Base-by-base conservation (phyloP, 805 yeast genomes). In the Metschnikowia similis region DNA sequence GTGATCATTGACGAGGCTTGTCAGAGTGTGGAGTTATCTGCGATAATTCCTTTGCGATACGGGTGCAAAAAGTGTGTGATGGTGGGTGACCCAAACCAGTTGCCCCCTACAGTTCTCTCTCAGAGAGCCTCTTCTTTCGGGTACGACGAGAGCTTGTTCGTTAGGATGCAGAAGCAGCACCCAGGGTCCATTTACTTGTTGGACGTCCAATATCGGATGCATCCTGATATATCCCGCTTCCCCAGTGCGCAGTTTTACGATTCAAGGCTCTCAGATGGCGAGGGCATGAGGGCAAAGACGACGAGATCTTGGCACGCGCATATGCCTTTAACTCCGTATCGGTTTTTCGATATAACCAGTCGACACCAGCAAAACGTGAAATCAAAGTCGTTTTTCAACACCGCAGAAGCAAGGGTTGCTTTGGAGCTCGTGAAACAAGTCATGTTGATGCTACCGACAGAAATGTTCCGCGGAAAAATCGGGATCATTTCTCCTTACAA, bases 1-100 rank as follows among this genome's bases (percentile, higher is more conserved):
- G 97, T 94, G 1, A 84, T 92, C 45, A 85, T 92, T 53, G 99
- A 92, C 71, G 99, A 92, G 66, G 99, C 99, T 2, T 95, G 97
- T 57, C 99, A 92, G 67, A 87, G 96, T 81, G 91, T 94, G 36
- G 99, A 92, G 63, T 64, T 92, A 34, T 89, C 97, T 7, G 87
- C 96, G 0, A 79, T 94, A 27, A 92, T 92, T 59, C 99, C 99
- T 0, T 72, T 94, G 56, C 75, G 96, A 61, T 94, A 91, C 65
- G 98, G 98, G 1, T 87, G 95, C 59, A 83, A 78, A 52, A 82
- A 83, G 48, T 92, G 98, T 70, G 85, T 94, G 44, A 87, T 94
- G 96, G 99, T 94, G 41, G 99, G 99, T 65, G 99, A 94, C 71
- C 98, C 98, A 2, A 91, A 94, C 64, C 99, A 94, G 70, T 76